Evolutionary conservation across 495 filamentous ascomycete genomes (phyloP).

Genomic region (Aspergillus mulundensis): DNA sequence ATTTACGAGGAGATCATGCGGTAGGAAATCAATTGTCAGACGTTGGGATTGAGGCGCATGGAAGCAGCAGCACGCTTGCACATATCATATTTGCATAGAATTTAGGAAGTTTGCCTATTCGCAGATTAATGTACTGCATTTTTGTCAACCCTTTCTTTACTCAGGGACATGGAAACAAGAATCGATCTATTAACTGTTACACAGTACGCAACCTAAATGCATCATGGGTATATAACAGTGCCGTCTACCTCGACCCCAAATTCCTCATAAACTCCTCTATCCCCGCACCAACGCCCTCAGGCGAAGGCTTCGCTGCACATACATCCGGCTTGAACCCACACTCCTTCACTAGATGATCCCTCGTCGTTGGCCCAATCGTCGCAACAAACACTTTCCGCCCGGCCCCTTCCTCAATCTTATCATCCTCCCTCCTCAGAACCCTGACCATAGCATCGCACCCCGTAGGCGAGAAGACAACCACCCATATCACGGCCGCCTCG

Average conservation of each 20-base stretch:
- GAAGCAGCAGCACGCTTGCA: slow-evolving; percentile 12
- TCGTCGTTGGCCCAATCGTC: slow-evolving; percentile 92
- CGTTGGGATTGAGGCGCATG: not conserved
- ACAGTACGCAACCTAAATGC: not conserved
- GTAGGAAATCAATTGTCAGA: slow-evolving; percentile 41
- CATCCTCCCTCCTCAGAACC: slow-evolving; percentile 43
- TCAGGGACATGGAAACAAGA: not conserved
- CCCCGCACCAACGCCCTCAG: slow-evolving; percentile 72
- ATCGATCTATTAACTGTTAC: not conserved
- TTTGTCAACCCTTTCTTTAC: not conserved
- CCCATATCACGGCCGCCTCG: slow-evolving; percentile 54
- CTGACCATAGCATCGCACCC: slow-evolving; percentile 79
- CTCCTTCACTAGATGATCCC: slow-evolving; percentile 60
- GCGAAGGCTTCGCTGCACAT: slow-evolving; percentile 74
- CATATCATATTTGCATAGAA: slow-evolving; percentile 21
- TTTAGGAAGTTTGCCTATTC: slow-evolving; percentile 16
- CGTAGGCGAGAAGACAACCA: slow-evolving; percentile 90
- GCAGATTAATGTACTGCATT: slow-evolving; percentile 9
- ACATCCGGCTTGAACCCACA: slow-evolving; percentile 77
- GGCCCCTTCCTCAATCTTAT: slow-evolving; percentile 13
- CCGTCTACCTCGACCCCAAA: not conserved
- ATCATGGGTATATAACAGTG: not conserved
- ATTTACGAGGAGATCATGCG: slow-evolving; percentile 99
- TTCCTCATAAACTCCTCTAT: slow-evolving; percentile 53
- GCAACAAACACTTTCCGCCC: slow-evolving; percentile 55